Percentiles rank a stretch among this genome's conserved stretches.
Conservation (phyloP, 441 rosid genomes). For the Aquilaria agallochum region DNA sequence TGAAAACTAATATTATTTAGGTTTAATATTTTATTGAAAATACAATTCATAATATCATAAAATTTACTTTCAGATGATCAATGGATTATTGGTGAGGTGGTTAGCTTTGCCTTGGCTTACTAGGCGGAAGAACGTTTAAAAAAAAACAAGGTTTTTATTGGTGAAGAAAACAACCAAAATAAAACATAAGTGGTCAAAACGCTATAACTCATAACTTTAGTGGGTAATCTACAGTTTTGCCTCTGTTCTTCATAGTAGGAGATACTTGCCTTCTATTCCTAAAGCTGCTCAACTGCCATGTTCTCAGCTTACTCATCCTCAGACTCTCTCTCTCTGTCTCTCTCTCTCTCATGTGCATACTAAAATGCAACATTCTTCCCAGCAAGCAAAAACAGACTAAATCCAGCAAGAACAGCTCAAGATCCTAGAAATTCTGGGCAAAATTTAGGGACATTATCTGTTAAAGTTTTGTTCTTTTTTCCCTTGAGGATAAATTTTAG, state of each 20-base stretch:
- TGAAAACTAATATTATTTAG: no score
- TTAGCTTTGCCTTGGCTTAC: no score
- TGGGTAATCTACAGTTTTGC: no score
- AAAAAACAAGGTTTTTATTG: no score
- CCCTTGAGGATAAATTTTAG: background rate
- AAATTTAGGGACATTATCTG: background rate
- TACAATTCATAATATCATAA: no score
- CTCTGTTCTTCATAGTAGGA: slow-evolving; percentile 1
- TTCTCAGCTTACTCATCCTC: slow-evolving; percentile 17
- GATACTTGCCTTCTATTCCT: slow-evolving; percentile 8
- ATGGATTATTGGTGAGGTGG: no score
- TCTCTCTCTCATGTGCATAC: background rate
- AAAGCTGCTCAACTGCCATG: slow-evolving; percentile 13
- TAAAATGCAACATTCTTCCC: slow-evolving; percentile 15
- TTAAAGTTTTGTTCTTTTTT: background rate
- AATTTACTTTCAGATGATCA: no score
- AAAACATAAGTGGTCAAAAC: no score
- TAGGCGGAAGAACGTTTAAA: no score
- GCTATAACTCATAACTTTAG: no score
- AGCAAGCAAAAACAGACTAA: slow-evolving; percentile 9
- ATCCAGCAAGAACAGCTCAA: slow-evolving; percentile 8
- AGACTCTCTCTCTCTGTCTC: slow-evolving; percentile 3
- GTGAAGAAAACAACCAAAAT: no score
- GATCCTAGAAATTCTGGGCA: slow-evolving; percentile 12
- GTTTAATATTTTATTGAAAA: no score